A percentile compares a stretch with the other conserved stretches of the same genome.
These are phyloP conservation scores for Spinellus fusiger DNA, from an alignment of 192 early-diverging fungal genomes.

Conservation along the genomic window DNA sequence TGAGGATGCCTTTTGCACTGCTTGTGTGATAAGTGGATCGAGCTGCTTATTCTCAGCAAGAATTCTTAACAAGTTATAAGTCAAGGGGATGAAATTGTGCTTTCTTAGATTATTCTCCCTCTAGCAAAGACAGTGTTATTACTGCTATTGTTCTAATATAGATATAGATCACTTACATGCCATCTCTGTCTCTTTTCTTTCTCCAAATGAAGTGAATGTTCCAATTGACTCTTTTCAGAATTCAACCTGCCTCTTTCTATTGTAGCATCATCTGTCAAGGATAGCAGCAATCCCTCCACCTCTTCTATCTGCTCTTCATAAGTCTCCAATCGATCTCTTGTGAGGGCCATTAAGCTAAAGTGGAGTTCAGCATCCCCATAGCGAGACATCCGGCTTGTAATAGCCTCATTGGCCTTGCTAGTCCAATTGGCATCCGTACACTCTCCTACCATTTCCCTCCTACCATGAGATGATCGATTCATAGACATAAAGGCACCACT, in stretches of 20 bases:
- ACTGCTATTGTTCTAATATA: background rate
- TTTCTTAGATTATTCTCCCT: constrained; percentile 64
- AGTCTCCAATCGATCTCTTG: constrained; percentile 54
- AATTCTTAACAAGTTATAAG: constrained; percentile 58
- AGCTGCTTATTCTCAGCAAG: constrained; percentile 52
- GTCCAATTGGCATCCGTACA: constrained; percentile 64
- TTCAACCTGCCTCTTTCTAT: constrained; percentile 40
- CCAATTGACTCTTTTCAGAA: constrained; percentile 42
- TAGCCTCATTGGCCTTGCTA: constrained; percentile 53
- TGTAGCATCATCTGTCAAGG: constrained; percentile 29
- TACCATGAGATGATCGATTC: background rate
- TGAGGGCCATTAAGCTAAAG: constrained; percentile 78
- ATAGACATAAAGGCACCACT: background rate
- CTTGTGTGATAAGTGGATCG: constrained; percentile 41
- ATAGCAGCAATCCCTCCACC: constrained; percentile 29
- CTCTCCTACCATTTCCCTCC: constrained; percentile 34
- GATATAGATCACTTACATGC: constrained; percentile 25
- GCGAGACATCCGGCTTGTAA: constrained; percentile 61
- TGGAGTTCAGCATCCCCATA: constrained; percentile 60
- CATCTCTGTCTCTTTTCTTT: constrained; percentile 54
- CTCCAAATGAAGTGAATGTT: constrained; percentile 53
- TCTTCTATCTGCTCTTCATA: constrained; percentile 47
- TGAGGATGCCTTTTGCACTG: constrained; percentile 34
- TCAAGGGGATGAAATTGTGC: constrained; percentile 74
- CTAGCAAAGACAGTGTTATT: constrained; percentile 10